Base-by-base conservation (phyloP, 768 basidiomycete genomes). In the Lentinula lateritia region DNA sequence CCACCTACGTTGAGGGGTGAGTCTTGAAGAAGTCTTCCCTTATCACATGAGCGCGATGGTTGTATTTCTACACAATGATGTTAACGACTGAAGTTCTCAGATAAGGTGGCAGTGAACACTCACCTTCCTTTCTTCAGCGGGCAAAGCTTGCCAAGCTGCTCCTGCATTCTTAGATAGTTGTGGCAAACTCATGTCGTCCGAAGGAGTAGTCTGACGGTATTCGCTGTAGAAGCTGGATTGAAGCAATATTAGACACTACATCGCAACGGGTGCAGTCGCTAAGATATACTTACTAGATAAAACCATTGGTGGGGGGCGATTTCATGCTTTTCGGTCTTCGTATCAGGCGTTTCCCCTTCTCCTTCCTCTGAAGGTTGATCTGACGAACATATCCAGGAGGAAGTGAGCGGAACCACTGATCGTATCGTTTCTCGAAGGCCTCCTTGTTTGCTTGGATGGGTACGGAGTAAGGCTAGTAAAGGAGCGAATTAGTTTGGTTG, bases 331-430 rank as follows among this genome's bases (percentile, higher is more conserved):
- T 56, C 9, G 57, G 63, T 28, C 43, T 64, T 50, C 35, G 61
- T 43, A 63, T 32, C 63, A 20, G 60, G 2, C 7, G 20, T 61
- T 72, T 73, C 0, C 74, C 74, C 48, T 65, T 66, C 5, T 58
- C 59, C 43, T 63, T 65, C 6, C 75, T 72, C 10, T 69, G 66
- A 15, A 67, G 68, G 57, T 79, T 79, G 58, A 79, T 66, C 23
- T 67, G 63, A 28, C 52, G 69, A 6, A 77, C 32, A 3, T 73
- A 61, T 2, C 50, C 12, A 0, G 39, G 8, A 20, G 72, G 65
- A 0, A 65, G 43, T 2, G 65, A 64, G 48, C 64, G 61, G 60
- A 70, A 72, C 62, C 73, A 80, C 0, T 72, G 70, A 6, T 67
- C 66, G 54, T 65, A 64, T 36, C 66, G 67, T 35, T 74, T 70